Conservation (phyloP, 768 basidiomycete species). For the Lactarius quietus region DNA sequence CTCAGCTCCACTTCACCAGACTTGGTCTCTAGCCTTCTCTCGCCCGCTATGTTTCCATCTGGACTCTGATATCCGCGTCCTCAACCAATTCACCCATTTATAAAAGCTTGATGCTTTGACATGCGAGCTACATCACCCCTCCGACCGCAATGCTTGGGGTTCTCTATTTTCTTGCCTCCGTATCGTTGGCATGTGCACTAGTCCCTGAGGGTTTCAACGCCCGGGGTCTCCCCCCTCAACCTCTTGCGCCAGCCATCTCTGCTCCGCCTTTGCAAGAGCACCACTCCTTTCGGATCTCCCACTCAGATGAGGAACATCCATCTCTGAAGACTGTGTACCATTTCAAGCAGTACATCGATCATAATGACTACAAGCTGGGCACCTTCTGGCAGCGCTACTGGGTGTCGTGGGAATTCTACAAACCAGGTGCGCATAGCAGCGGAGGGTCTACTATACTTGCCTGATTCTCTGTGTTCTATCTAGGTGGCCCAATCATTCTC, state of each 20-base stretch:
- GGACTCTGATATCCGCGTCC: background rate
- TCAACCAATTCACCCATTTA: background rate
- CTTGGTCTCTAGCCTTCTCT: too few relatives aligned
- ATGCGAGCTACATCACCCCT: background rate
- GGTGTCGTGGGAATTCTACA: slow-evolving; percentile 55
- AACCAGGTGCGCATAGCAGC: slow-evolving; percentile 32
- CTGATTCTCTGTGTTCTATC: background rate
- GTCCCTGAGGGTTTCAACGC: background rate
- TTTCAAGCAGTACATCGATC: slow-evolving; percentile 55
- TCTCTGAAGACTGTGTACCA: slow-evolving; percentile 41
- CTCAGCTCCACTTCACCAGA: background rate
- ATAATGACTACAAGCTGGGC: slow-evolving; percentile 53
- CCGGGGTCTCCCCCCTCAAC: background rate
- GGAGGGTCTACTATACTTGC: background rate
- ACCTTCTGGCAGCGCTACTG: slow-evolving; percentile 75
- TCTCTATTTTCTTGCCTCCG: too few relatives aligned
- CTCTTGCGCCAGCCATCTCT: background rate
- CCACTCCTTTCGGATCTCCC: slow-evolving; percentile 9
- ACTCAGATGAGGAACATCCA: slow-evolving; percentile 32
- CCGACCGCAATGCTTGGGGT: background rate
- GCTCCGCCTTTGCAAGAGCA: background rate
- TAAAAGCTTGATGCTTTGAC: background rate
- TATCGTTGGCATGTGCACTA: too few relatives aligned
- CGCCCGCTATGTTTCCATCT: background rate
- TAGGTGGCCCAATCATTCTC: slow-evolving; percentile 56